phyloP scores from a whole-genome alignment of 768 basidiomycete genomes.

The Hericium erinaceus region DNA sequence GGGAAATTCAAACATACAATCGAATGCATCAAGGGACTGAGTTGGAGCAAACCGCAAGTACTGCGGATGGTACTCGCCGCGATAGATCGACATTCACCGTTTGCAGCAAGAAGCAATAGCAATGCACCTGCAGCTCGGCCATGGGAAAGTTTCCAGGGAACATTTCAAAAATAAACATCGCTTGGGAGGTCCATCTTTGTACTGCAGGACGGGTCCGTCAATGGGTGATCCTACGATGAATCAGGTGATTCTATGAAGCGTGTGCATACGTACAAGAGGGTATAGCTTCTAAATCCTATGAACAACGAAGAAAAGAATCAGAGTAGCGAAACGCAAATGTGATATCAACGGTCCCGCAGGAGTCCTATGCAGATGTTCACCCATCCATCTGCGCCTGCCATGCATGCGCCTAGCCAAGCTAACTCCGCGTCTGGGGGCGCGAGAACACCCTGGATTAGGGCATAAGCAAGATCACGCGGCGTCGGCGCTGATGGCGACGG shows the following conservation, averaged over 20 bases:
- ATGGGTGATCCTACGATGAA: not conserved
- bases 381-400: conserved; percentile 95
- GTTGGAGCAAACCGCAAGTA: no score
- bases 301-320: not conserved
- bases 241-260: not conserved
- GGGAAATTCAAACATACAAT: no score
- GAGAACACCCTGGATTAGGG: conserved; percentile 77
- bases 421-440: conserved; percentile 82
- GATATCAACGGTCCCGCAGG: conserved; percentile 13
- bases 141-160: no score
- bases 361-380: conserved; percentile 76
- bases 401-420: conserved; percentile 88
- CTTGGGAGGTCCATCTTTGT: not conserved
- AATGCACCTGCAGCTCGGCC: no score
- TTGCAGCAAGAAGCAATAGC: no score
- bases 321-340: not conserved
- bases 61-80: no score
- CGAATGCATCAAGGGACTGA: no score
- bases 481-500: conserved; percentile 15
- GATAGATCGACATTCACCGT: no score
- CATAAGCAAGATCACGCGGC: conserved; percentile 52
- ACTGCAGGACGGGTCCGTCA: not conserved
- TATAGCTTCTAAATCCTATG: not conserved
- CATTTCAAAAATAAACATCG: no score
- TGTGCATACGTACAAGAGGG: not conserved